A percentile compares a stretch with the other conserved stretches of the same genome.
These are phyloP conservation scores for Brassica incana DNA, from an alignment of 345 rosid species.

Conservation along the genomic window DNA sequence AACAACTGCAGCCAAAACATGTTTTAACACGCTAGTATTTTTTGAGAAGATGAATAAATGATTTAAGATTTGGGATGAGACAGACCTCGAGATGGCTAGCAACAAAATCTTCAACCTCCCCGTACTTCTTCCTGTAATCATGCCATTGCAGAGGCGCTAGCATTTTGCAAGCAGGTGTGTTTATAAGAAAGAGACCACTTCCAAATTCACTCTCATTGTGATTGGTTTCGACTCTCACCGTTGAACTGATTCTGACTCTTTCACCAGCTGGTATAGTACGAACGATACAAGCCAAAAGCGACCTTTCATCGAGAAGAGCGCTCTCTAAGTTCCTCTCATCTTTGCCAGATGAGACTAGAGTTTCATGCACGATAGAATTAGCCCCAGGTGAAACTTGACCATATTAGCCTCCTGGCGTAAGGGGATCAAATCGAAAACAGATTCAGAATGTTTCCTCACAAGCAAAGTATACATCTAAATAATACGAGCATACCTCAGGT, in stretches of 20 bases:
- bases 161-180: slow-evolving; percentile 58
- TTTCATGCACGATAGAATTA: slow-evolving; percentile 35
- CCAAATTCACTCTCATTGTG: neutral
- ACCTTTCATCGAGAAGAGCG: slow-evolving; percentile 81
- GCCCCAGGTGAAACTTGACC: slow-evolving; percentile 53
- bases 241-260: slow-evolving; percentile 77
- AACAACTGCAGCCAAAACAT: slow-evolving; percentile 59
- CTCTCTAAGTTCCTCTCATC: slow-evolving; percentile 51
- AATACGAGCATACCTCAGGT: slow-evolving; percentile 53
- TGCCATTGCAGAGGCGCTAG: slow-evolving; percentile 96
- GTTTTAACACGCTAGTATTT: neutral
- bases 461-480: neutral
- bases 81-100: slow-evolving; percentile 75
- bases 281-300: slow-evolving; percentile 81
- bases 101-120: slow-evolving; percentile 92
- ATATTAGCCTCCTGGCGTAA: slow-evolving; percentile 49
- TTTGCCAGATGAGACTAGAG: slow-evolving; percentile 42
- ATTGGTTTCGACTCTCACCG: slow-evolving; percentile 44
- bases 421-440: neutral
- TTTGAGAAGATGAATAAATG: neutral
- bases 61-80: neutral
- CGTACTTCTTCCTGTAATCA: slow-evolving; percentile 85
- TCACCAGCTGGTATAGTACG: slow-evolving; percentile 98
- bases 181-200: neutral
- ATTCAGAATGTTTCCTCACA: neutral